Evolutionary conservation across 179 eudicot genomes (phyloP).

Genomic region (Amaranthus tricolor): DNA sequence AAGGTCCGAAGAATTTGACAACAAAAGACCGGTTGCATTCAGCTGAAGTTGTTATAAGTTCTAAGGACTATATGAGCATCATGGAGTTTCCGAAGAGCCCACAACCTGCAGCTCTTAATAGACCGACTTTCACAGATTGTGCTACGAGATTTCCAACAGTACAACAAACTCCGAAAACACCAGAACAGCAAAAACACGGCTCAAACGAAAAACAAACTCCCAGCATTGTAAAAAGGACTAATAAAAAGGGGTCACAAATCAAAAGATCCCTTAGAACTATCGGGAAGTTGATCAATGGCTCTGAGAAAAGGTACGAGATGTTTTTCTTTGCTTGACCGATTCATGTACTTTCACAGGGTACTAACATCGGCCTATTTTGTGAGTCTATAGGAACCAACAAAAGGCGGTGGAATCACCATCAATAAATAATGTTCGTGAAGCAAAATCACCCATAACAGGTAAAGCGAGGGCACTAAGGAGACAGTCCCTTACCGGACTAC

Average conservation of each 20-base stretch:
- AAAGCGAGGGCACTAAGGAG: slow-evolving; percentile 51
- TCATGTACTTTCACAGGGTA: neutral
- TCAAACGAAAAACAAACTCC: slow-evolving; percentile 34
- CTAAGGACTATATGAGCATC: slow-evolving; percentile 18
- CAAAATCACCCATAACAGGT: slow-evolving; percentile 37
- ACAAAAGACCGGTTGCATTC: slow-evolving; percentile 17
- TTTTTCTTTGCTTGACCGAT: neutral
- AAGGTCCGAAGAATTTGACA: slow-evolving; percentile 33
- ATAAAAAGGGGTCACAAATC: slow-evolving; percentile 71
- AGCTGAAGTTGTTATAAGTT: slow-evolving; percentile 12
- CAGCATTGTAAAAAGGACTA: slow-evolving; percentile 29
- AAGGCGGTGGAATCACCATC: slow-evolving; percentile 35
- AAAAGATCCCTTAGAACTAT: slow-evolving; percentile 70
- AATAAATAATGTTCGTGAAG: slow-evolving; percentile 21
- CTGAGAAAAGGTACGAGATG: slow-evolving; percentile 61
- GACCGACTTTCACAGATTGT: slow-evolving; percentile 36
- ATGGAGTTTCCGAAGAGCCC: slow-evolving; percentile 34
- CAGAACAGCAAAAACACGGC: slow-evolving; percentile 32
- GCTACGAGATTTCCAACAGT: slow-evolving; percentile 19
- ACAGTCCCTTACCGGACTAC: slow-evolving; percentile 65
- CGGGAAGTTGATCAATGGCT: slow-evolving; percentile 76
- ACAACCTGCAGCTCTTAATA: slow-evolving; percentile 25
- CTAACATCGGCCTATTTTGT: neutral
- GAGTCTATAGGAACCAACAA: slow-evolving; percentile 44
- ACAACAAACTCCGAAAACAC: slow-evolving; percentile 44